phyloP scores from a whole-genome alignment of 2,329 filamentous ascomycete genomes.

The Colletotrichum plurivorum region DNA sequence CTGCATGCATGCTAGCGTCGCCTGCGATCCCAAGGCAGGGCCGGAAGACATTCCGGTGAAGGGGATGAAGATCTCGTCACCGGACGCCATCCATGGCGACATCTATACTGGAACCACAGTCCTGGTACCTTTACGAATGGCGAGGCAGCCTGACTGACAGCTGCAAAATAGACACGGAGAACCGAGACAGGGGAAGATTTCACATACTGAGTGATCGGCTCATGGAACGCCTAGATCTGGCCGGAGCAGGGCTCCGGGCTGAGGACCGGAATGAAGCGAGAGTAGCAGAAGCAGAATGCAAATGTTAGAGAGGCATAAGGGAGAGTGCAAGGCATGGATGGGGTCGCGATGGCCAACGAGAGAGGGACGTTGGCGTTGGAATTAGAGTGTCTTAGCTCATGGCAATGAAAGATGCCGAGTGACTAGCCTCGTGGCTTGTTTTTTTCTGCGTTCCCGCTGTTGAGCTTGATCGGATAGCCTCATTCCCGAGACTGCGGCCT shows the following conservation, averaged over 20 bases:
- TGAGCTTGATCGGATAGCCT: constrained; percentile 6
- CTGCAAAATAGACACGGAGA: too few species aligned
- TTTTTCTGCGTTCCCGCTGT: constrained; percentile 12
- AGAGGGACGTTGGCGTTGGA: background rate
- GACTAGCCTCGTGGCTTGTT: constrained; percentile 14
- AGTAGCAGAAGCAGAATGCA: background rate
- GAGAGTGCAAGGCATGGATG: background rate
- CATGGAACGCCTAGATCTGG: too few species aligned
- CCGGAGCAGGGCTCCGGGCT: background rate
- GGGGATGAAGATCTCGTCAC: constrained; percentile 1
- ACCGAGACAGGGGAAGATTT: too few species aligned
- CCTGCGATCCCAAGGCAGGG: background rate
- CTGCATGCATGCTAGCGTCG: background rate
- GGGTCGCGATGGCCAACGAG: constrained; percentile 6
- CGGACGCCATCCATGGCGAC: background rate
- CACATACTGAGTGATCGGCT: too few species aligned
- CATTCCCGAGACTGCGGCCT: constrained; percentile 15
- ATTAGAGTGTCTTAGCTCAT: constrained; percentile 16
- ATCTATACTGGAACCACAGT: background rate
- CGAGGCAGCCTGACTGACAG: too few species aligned
- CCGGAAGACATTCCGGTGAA: constrained; percentile 5
- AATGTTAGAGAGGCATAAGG: too few species aligned
- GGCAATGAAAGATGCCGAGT: constrained; percentile 4
- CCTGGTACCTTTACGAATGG: too few species aligned
- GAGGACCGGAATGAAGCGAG: background rate